Evolutionary conservation across 352 stramenopile species (phyloP).

Genomic region (Pythium vanterpoolii): DNA sequence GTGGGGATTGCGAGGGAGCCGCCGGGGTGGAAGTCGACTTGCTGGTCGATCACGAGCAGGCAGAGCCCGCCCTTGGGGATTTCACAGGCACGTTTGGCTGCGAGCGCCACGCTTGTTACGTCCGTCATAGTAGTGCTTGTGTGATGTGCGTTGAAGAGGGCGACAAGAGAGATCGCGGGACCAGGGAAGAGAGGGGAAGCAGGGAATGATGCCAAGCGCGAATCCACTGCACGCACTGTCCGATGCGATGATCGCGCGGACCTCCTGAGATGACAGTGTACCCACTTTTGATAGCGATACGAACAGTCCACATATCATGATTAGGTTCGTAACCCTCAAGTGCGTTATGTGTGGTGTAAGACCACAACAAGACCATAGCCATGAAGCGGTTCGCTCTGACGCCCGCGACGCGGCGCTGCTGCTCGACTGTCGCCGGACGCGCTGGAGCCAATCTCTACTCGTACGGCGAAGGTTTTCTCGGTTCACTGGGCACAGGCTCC

Average conservation of each 20-base stretch:
- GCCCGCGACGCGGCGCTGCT: slow-evolving; percentile 2
- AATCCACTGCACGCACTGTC: too few species aligned
- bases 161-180: background rate
- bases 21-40: slow-evolving; percentile 96
- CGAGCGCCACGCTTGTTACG: slow-evolving; percentile 12
- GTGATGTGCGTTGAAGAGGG: background rate
- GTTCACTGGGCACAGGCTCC: slow-evolving; percentile 60
- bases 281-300: slow-evolving; percentile 4
- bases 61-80: slow-evolving; percentile 47
- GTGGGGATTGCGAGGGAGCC: slow-evolving; percentile 95
- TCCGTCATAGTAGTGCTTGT: slow-evolving; percentile 2
- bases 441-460: slow-evolving; percentile 36
- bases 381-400: background rate
- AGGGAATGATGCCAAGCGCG: background rate
- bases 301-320: background rate
- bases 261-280: background rate
- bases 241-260: background rate
- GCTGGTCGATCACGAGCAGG: slow-evolving; percentile 95
- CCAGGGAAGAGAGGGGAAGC: background rate
- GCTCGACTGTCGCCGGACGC: slow-evolving; percentile 2
- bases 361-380: background rate
- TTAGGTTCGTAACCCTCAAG: background rate
- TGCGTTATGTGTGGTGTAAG: background rate
- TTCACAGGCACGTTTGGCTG: slow-evolving; percentile 33
- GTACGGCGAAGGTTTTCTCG: slow-evolving; percentile 78